Conservation (phyloP, 129 eudicot species). For the Helianthus annuus region DNA sequence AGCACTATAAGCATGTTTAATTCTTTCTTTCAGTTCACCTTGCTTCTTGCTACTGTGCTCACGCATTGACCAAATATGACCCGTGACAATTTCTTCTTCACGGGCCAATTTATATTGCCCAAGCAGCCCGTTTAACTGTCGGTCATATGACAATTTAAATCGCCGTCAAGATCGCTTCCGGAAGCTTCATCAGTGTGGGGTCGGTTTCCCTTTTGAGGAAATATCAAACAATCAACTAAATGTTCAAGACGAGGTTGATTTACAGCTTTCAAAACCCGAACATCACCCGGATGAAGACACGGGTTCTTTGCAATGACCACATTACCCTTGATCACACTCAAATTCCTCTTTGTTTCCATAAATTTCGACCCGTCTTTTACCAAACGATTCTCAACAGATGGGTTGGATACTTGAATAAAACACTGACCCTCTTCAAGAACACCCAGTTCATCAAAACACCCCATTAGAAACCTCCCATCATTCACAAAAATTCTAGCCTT, state of each 20-base stretch:
- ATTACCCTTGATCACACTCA: slow-evolving; percentile 6
- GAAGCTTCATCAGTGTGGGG: slow-evolving; percentile 22
- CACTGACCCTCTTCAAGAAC: slow-evolving; percentile 14
- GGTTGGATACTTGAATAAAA: slow-evolving; percentile 14
- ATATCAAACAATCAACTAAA: slow-evolving; percentile 12
- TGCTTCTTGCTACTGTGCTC: slow-evolving; percentile 16
- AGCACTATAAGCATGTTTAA: slow-evolving; percentile 14
- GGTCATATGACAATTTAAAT: slow-evolving; percentile 33
- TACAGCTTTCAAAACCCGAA: slow-evolving; percentile 12
- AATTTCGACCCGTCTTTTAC: slow-evolving; percentile 7
- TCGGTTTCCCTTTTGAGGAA: slow-evolving; percentile 17
- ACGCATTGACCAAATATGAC: slow-evolving; percentile 19
- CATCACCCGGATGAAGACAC: slow-evolving; percentile 14
- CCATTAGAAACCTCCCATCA: slow-evolving; percentile 17
- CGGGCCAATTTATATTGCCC: slow-evolving; percentile 20
- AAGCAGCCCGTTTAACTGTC: slow-evolving; percentile 12
- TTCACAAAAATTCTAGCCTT: slow-evolving; percentile 14
- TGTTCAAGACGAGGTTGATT: slow-evolving; percentile 1
- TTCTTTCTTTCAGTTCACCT: slow-evolving; percentile 9
- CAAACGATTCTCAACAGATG: slow-evolving; percentile 8
- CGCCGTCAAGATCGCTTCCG: slow-evolving; percentile 19
- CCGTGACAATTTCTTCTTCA: slow-evolving; percentile 20
- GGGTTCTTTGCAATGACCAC: slow-evolving; percentile 21
- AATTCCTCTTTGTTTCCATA: slow-evolving; percentile 10
- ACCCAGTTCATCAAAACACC: slow-evolving; percentile 16